These are phyloP conservation scores for Aspergillus oerlinghausenensis DNA, from an alignment of 2,329 filamentous ascomycete species.

Conservation along the genomic window DNA sequence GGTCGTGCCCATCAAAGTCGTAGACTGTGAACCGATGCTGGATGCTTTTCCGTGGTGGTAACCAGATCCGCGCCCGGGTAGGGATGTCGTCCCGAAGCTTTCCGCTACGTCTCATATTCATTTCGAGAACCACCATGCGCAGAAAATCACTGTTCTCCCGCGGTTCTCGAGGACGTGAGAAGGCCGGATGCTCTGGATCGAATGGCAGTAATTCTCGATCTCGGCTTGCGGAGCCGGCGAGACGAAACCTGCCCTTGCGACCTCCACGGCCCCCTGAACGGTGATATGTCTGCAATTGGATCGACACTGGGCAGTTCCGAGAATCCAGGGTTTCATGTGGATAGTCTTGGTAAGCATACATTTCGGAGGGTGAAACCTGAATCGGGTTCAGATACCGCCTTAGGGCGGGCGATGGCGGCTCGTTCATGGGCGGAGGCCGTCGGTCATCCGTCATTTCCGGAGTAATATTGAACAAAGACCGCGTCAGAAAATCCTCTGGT, in stretches of 20 bases:
- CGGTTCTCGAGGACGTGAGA: conserved; percentile 56
- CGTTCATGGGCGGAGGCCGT: conserved; percentile 51
- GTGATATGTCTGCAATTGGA: conserved; percentile 60
- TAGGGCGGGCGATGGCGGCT: conserved; percentile 52
- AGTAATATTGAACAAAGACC: conserved; percentile 52
- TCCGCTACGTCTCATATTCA: conserved; percentile 62
- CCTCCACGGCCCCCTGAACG: conserved; percentile 30
- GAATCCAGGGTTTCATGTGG: conserved; percentile 30
- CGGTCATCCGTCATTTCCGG: conserved; percentile 58
- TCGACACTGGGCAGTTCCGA: conserved; percentile 47
- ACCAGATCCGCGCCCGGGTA: conserved; percentile 56
- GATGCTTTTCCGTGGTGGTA: conserved; percentile 50
- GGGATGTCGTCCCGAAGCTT: conserved; percentile 55
- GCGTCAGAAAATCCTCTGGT: conserved; percentile 57
- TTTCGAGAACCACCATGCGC: conserved; percentile 60
- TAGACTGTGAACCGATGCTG: conserved; percentile 10
- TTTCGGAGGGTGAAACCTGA: conserved; percentile 42
- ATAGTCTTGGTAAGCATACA: conserved; percentile 41
- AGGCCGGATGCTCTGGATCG: conserved; percentile 35
- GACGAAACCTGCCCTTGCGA: conserved; percentile 29
- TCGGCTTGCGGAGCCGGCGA: conserved; percentile 42
- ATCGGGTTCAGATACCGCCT: conserved; percentile 59
- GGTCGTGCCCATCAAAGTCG: conserved; percentile 14
- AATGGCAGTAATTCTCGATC: conserved; percentile 32
- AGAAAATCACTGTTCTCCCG: conserved; percentile 62